Evolutionary conservation across 352 stramenopile species (phyloP), one percentile per base, ranked within the genome.

Genomic region (Phytophthora rubi): DNA sequence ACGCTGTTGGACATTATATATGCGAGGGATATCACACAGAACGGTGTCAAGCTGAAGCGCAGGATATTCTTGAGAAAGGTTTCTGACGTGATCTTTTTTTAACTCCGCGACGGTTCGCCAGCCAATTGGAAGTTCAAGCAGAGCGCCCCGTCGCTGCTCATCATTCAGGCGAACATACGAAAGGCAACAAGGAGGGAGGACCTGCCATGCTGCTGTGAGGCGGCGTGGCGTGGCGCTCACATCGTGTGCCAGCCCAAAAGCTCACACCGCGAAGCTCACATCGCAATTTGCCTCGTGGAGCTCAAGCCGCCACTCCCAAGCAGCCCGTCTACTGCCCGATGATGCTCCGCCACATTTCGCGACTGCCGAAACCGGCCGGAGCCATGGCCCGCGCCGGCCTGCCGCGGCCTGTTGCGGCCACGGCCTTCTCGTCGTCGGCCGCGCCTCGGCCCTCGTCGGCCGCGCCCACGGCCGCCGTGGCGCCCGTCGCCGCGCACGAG

Each of bases 201-300:
- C 68, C 52, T 75, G 56, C 61, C 51, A 39, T 47, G 23, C 23
- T 33, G 18, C 18, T 21, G 18, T 21, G 18, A 21, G 18, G 18
- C 18, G 18, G 18, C 18, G 18, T 21, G 45, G 47, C 53, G 15
- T 59, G 57, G 37, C 16, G 16, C 59, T 15, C 42, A 44, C 16
- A 15, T 13, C 18, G 45, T 28, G 18, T 6, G 16, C 35, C 23
- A 55, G 35, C 51, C 15, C 28, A 8, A 59, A 21, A 16, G 6
- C 26, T 30, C n/a, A 21, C 12, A 3, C 8, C 3, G 37, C 56
- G 13, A 7, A 56, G 33, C 51, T 63, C 70, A 77, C 62, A 68
- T 69, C 57, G 52, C 60, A 74, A 74, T 48, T 74, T 71, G 65
- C 70, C 51, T 63, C 60, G 60, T 63, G 35, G 44, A 74, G 65